Evolutionary conservation across 768 basidiomycete species (phyloP).

Genomic region (Pholiota molesta): DNA sequence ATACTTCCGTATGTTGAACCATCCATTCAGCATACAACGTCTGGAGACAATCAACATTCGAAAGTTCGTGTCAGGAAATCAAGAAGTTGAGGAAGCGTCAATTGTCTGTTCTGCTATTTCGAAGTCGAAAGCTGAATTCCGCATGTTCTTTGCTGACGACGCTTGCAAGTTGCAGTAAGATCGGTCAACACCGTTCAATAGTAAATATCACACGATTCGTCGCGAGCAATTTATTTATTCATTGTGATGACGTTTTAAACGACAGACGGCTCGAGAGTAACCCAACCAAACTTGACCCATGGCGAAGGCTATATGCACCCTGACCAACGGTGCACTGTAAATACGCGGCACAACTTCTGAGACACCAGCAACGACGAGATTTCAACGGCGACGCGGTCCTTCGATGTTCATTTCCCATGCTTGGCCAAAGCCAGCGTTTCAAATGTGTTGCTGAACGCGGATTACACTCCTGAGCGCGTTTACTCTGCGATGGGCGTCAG

Average conservation of each 20-base stretch:
- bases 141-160: too few species aligned
- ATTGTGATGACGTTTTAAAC: conserved; percentile 5
- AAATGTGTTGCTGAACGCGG: conserved; percentile 15
- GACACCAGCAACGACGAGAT: conserved; percentile 1
- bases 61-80: too few species aligned
- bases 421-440: conserved; percentile 10
- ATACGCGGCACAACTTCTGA: conserved; percentile 12
- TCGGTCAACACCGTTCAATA: too few species aligned
- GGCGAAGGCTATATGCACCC: background rate
- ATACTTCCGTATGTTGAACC: too few species aligned
- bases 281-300: conserved; percentile 3
- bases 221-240: background rate
- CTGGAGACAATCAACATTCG: too few species aligned
- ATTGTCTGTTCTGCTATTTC: too few species aligned
- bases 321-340: conserved; percentile 6
- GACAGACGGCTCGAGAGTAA: conserved; percentile 6
- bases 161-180: too few species aligned
- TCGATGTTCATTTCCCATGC: background rate
- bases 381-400: background rate
- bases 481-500: conserved; percentile 36
- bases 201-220: too few species aligned
- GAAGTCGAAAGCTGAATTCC: too few species aligned
- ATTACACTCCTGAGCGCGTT: conserved; percentile 27
- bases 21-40: too few species aligned
- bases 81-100: too few species aligned